Evolutionary conservation across 768 basidiomycete genomes (phyloP).

Genomic region (Tylopilus sp.): DNA sequence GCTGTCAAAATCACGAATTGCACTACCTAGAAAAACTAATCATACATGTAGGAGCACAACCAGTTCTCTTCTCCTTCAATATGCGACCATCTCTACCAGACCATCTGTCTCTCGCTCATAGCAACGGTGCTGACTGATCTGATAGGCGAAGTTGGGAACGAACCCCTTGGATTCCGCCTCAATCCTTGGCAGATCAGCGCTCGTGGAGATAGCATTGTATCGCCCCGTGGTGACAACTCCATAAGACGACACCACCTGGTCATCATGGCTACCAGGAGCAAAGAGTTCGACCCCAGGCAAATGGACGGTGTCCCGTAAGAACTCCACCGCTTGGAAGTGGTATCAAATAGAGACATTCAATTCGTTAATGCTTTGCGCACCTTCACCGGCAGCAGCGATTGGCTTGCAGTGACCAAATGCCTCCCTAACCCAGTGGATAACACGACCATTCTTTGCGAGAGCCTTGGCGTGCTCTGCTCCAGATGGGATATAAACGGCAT

Average conservation of each 20-base stretch:
- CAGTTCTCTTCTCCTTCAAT: constrained; percentile 20
- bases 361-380: constrained; percentile 16
- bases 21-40: too few species aligned
- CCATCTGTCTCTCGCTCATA: constrained; percentile 61
- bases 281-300: constrained; percentile 46
- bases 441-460: constrained; percentile 61
- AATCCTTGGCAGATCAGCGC: constrained; percentile 42
- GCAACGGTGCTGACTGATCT: constrained; percentile 65
- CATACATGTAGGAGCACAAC: not conserved
- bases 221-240: constrained; percentile 62
- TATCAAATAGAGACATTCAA: not conserved
- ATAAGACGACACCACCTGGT: constrained; percentile 50
- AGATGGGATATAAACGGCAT: constrained; percentile 76
- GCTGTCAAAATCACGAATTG: too few species aligned
- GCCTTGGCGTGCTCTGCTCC: constrained; percentile 58
- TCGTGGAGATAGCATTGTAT: constrained; percentile 38
- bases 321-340: constrained; percentile 39
- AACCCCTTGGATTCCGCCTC: constrained; percentile 49
- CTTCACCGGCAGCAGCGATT: constrained; percentile 74
- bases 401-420: constrained; percentile 85
- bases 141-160: constrained; percentile 53
- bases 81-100: constrained; percentile 50
- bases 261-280: constrained; percentile 25
- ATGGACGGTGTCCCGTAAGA: constrained; percentile 45
- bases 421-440: constrained; percentile 80